These are phyloP conservation scores for Dothidotthia symphoricarpi DNA, from an alignment of 2,329 filamentous ascomycete species.

Conservation along the genomic window DNA sequence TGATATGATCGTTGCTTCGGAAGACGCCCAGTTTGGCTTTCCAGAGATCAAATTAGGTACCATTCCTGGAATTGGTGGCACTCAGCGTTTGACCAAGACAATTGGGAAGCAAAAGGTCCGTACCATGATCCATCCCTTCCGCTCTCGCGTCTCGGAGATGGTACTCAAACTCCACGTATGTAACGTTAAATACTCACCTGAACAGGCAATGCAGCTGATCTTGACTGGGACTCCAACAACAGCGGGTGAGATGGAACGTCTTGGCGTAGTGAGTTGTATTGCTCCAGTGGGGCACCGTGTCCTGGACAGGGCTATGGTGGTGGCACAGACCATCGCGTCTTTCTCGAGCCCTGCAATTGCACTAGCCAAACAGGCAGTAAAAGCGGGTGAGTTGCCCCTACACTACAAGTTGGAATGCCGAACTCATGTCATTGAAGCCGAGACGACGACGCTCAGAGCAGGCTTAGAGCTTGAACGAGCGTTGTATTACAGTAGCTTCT, in stretches of 20 bases:
- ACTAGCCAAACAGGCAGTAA: constrained; percentile 48
- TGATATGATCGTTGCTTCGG: constrained; percentile 87
- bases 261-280: constrained; percentile 43
- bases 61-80: constrained; percentile 86
- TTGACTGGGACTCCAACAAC: constrained; percentile 43
- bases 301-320: constrained; percentile 39
- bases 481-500: constrained; percentile 38
- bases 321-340: constrained; percentile 44
- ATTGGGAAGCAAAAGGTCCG: constrained; percentile 44
- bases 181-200: not conserved
- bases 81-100: constrained; percentile 76
- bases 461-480: constrained; percentile 42
- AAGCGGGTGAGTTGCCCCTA: constrained; percentile 37
- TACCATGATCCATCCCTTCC: not conserved
- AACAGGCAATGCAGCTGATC: constrained; percentile 48
- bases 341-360: constrained; percentile 44
- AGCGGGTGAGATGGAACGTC: constrained; percentile 42
- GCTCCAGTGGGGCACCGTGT: constrained; percentile 39
- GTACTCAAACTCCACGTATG: no score
- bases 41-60: constrained; percentile 93
- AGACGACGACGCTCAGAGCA: constrained; percentile 44
- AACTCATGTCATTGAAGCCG: constrained; percentile 34
- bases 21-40: constrained; percentile 84
- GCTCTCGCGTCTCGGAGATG: constrained; percentile 2
- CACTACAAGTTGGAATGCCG: constrained; percentile 6